phyloP scores from a whole-genome alignment of 495 filamentous ascomycete species.

The Cercophora sp. region DNA sequence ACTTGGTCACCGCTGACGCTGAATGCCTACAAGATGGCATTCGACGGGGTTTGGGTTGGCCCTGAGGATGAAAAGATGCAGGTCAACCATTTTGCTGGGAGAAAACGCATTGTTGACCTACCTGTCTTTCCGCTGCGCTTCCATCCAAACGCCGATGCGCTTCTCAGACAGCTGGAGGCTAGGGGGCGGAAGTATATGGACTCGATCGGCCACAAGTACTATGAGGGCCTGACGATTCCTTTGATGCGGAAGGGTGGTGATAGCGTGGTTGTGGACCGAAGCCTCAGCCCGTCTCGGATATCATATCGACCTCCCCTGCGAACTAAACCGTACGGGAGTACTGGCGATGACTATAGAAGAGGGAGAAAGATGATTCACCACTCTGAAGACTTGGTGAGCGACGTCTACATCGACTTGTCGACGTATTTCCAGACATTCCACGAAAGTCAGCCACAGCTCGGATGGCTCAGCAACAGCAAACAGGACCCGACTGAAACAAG shows the following conservation, averaged over 20 bases:
- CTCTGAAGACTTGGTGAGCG: not conserved
- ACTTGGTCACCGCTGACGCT: conserved; percentile 23
- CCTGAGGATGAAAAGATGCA: conserved; percentile 23
- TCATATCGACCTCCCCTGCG: no score
- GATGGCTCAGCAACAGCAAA: not conserved
- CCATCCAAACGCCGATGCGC: not conserved
- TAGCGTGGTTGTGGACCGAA: not conserved
- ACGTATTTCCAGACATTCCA: not conserved
- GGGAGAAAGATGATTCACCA: no score
- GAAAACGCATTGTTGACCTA: conserved; percentile 30
- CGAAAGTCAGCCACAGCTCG: not conserved
- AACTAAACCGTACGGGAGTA: no score
- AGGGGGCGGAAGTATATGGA: not conserved
- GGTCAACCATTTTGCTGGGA: conserved; percentile 31
- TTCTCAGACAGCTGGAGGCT: not conserved
- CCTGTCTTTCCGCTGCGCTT: conserved; percentile 25
- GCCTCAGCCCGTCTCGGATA: not conserved
- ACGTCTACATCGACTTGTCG: not conserved
- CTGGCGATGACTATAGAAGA: no score
- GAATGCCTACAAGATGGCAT: conserved; percentile 32
- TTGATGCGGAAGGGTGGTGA: not conserved
- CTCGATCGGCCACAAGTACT: not conserved
- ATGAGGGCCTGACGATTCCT: not conserved
- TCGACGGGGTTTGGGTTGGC: conserved; percentile 35
- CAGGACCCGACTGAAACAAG: not conserved